Percentiles rank a stretch among this genome's conserved stretches.
These are phyloP conservation scores for Metarhizium rileyi DNA, from an alignment of 2,329 filamentous ascomycete species.

Conservation along the genomic window DNA sequence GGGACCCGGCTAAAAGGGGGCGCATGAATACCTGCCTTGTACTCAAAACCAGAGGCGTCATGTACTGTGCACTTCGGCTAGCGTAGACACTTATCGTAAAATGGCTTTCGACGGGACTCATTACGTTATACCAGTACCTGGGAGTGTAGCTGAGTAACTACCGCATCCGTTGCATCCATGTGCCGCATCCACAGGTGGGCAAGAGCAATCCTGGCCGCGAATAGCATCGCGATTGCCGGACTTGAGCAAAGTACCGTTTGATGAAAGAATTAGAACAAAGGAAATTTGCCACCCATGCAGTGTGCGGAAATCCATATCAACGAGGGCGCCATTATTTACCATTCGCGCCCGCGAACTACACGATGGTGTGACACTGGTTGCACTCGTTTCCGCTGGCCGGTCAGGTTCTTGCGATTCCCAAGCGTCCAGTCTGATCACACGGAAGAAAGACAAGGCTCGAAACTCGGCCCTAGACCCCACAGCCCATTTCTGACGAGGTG, in stretches of 20 bases:
- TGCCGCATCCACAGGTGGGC: not conserved
- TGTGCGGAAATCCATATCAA: not conserved
- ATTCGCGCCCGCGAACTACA: not conserved
- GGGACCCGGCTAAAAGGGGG: not conserved
- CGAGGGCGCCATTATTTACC: not conserved
- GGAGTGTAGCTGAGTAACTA: not conserved
- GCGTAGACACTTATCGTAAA: not conserved
- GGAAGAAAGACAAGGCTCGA: not conserved
- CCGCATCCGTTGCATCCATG: not conserved
- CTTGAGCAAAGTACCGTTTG: not conserved
- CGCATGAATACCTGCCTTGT: not conserved
- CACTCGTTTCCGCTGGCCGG: not conserved
- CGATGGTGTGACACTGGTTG: not conserved
- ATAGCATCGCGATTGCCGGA: slow-evolving; percentile 5
- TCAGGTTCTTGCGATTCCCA: not conserved
- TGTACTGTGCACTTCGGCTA: not conserved
- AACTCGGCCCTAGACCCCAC: not conserved
- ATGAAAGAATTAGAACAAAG: not conserved
- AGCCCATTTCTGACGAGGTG: not conserved
- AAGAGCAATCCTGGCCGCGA: slow-evolving; percentile 4
- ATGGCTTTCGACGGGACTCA: too few species aligned
- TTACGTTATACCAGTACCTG: not conserved
- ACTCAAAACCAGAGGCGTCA: not conserved
- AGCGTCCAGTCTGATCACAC: not conserved
- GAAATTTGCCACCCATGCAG: not conserved